Evolutionary conservation across 2,329 filamentous ascomycete genomes (phyloP).

Genomic region (Cordyceps sp.): DNA sequence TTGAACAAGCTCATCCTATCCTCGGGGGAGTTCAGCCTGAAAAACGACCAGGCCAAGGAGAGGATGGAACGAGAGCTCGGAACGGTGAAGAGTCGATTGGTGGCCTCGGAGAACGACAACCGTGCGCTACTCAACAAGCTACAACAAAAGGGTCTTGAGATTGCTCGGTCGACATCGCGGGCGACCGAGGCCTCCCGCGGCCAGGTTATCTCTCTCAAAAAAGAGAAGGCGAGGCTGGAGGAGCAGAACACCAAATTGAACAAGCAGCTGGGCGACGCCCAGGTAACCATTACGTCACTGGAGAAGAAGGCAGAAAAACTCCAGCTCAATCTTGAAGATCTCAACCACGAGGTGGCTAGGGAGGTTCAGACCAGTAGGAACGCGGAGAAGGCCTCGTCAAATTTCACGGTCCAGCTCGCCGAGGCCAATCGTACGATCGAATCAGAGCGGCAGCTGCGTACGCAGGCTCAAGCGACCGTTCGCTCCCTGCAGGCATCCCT

Average conservation of each 20-base stretch:
- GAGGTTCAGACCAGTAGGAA: conserved; percentile 82
- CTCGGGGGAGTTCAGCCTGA: conserved; percentile 75
- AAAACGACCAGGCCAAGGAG: conserved; percentile 88
- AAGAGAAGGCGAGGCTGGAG: conserved; percentile 69
- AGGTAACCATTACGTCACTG: conserved; percentile 64
- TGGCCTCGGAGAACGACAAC: conserved; percentile 93
- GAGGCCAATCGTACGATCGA: conserved; percentile 83
- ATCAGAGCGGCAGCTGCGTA: conserved; percentile 71
- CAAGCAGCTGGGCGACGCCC: conserved; percentile 73
- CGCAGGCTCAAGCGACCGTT: conserved; percentile 72
- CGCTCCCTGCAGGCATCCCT: conserved; percentile 65
- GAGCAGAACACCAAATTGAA: conserved; percentile 68
- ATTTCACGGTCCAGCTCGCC: conserved; percentile 64
- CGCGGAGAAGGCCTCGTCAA: conserved; percentile 76
- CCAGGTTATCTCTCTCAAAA: conserved; percentile 59
- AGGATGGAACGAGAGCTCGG: conserved; percentile 80
- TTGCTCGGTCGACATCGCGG: conserved; percentile 75
- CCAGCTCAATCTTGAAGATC: conserved; percentile 71
- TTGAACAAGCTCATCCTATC: conserved; percentile 77
- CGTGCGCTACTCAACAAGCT: conserved; percentile 89
- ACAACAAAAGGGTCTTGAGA: conserved; percentile 92
- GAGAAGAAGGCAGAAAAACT: conserved; percentile 95
- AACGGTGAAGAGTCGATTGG: conserved; percentile 75
- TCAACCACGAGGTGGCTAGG: conserved; percentile 79
- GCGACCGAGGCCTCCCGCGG: conserved; percentile 70